phyloP scores from a whole-genome alignment of 306 rosid species.

The Biancaea sappan region DNA sequence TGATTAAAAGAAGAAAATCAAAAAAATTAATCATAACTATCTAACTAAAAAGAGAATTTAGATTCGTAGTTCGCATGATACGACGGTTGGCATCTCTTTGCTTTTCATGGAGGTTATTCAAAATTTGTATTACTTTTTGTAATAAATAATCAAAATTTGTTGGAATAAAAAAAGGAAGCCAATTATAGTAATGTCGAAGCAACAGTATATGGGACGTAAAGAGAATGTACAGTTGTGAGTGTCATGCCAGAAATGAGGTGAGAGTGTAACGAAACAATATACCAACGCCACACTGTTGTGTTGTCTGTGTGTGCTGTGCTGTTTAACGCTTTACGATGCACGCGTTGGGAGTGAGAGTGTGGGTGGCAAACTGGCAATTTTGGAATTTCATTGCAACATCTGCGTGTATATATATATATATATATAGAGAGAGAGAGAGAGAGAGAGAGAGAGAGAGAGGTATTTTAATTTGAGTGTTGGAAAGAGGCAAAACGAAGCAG shows the following conservation, averaged over 20 bases:
- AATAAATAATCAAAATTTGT: too few relatives aligned
- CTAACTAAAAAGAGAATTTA: too few relatives aligned
- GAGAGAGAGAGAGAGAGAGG: constrained; percentile 21
- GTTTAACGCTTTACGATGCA: not conserved
- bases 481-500: constrained; percentile 43
- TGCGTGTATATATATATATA: too few relatives aligned
- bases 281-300: not conserved
- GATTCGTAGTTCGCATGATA: not conserved
- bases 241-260: not conserved
- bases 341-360: not conserved
- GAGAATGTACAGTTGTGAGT: not conserved
- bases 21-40: too few relatives aligned
- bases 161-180: not conserved
- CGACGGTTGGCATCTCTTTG: not conserved
- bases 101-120: too few relatives aligned
- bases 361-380: constrained; percentile 2
- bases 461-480: constrained; percentile 23
- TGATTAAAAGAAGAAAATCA: too few relatives aligned
- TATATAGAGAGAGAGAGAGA: constrained; percentile 4
- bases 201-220: not conserved
- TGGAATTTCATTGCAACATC: not conserved
- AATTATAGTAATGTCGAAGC: not conserved
- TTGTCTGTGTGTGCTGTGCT: not conserved
- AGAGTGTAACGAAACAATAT: not conserved
- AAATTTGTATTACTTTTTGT: too few relatives aligned